Evolutionary conservation across 768 basidiomycete genomes (phyloP), one percentile per base, ranked within the genome.

Genomic region (Astraeus odoratus): DNA sequence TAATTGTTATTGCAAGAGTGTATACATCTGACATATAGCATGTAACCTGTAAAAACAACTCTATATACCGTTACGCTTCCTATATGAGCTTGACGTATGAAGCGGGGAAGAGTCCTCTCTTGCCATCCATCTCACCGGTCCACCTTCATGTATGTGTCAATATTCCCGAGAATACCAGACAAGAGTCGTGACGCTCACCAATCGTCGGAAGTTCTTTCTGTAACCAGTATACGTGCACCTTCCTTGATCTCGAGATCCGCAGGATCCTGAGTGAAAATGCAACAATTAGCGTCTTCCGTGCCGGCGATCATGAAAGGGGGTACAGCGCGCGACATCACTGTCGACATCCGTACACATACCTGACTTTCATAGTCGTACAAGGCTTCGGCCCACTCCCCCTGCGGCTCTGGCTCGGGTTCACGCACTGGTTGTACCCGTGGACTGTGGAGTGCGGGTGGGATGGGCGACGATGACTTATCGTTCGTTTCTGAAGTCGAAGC

Each of bases 311-410:
- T 13, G 18, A 33, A 24, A 48, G 16, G 34, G 19, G 25, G 40
- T 24, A 29, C 10, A 30, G 18, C 5, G 23, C 42, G 23, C 34
- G 15, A 12, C 49, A 19, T 3, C n/a, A 26, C 15, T 9, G 18
- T 10, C 29, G 20, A 27, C 23, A 8, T 13, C 29, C 43, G 13
- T 8, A 3, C 7, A 52, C 55, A 33, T 52, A 87, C 86, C 54
- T 68, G 67, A 41, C 85, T 80, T 34, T 66, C 66, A 66, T 85
- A 90, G 48, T 85, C 86, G 56, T 89, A 90, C 61, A 86, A 53
- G 4, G 70, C 87, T 54, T 88, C 80, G 13, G 77, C 85, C 87
- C 87, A 90, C 49, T 85, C 82, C 4, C 83, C 85, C 27, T 64
- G 54, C 8, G 49, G 64, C 18, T 41, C 39, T 19, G 64, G 61